Percentiles rank a stretch among this genome's conserved stretches.
phyloP scores from a whole-genome alignment of 139 green algal genomes.

The Micromonas commoda region DNA sequence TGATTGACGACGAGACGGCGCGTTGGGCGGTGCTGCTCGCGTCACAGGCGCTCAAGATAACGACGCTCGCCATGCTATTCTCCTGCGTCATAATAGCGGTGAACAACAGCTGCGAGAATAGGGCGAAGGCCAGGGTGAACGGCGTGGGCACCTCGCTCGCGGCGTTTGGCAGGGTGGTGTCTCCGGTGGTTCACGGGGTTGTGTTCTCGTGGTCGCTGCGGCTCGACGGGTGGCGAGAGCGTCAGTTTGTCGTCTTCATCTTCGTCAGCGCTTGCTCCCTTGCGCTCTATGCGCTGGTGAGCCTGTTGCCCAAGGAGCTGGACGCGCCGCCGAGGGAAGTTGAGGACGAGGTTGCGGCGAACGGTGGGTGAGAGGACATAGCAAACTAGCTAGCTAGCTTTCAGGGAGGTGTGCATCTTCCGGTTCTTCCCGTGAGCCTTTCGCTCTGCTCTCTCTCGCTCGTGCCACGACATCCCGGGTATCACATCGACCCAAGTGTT shows the following conservation, averaged over 20 bases:
- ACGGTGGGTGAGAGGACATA: not conserved
- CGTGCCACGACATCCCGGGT: too few species aligned
- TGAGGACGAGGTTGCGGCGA: not conserved
- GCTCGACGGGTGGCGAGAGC: not conserved
- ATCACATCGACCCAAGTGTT: too few species aligned
- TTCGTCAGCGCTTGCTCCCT: not conserved
- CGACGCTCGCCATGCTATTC: not conserved
- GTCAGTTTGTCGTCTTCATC: not conserved
- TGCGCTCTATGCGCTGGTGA: not conserved
- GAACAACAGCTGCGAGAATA: conserved; percentile 8
- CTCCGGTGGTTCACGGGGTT: not conserved
- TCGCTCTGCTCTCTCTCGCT: too few species aligned
- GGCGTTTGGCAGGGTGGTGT: not conserved
- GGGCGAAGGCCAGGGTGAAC: not conserved
- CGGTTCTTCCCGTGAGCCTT: not conserved
- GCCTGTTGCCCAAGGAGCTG: not conserved
- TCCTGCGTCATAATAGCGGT: not conserved
- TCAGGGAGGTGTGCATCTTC: not conserved
- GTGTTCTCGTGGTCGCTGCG: not conserved
- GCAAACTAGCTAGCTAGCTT: not conserved
- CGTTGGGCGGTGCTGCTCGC: not conserved
- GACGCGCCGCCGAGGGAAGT: not conserved
- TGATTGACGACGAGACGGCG: not conserved
- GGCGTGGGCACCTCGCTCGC: not conserved
- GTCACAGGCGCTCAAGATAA: conserved; percentile 2